Percentiles rank a stretch among this genome's conserved stretches.
Conservation (phyloP, 768 basidiomycete species). For the Suillus placidus region DNA sequence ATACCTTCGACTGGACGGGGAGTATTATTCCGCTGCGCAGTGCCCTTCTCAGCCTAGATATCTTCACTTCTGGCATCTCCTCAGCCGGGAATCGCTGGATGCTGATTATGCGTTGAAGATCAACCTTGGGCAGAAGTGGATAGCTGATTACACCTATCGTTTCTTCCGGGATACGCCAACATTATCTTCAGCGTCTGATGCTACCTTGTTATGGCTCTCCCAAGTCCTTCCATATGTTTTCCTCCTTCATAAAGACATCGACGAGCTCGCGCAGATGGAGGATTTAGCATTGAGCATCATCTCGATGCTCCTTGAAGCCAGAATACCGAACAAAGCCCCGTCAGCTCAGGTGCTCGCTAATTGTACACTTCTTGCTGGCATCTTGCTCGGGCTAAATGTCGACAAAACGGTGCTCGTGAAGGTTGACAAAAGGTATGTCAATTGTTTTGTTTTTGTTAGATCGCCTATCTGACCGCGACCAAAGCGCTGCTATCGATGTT, state of each 20-base stretch:
- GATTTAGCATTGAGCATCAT: slow-evolving; percentile 6
- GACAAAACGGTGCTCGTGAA: slow-evolving; percentile 12
- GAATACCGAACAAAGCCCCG: background rate
- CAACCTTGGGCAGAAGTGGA: slow-evolving; percentile 6
- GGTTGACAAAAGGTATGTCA: slow-evolving; percentile 15
- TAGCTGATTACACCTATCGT: slow-evolving; percentile 8
- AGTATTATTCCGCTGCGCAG: slow-evolving; percentile 7
- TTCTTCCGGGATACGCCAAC: slow-evolving; percentile 9
- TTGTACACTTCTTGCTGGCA: slow-evolving; percentile 13
- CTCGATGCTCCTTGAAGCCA: slow-evolving; percentile 3
- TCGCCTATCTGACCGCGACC: background rate
- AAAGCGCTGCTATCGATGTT: slow-evolving; percentile 5
- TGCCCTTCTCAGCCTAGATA: slow-evolving; percentile 10
- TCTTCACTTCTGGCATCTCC: slow-evolving; percentile 9
- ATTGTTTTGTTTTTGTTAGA: background rate
- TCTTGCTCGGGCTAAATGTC: slow-evolving; percentile 11
- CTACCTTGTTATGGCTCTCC: slow-evolving; percentile 10
- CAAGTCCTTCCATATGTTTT: slow-evolving; percentile 13
- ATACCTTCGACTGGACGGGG: slow-evolving; percentile 9
- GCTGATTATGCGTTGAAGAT: slow-evolving; percentile 9
- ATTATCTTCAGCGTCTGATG: slow-evolving; percentile 7
- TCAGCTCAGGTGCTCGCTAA: slow-evolving; percentile 14
- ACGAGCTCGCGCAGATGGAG: slow-evolving; percentile 7
- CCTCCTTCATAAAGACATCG: slow-evolving; percentile 7
- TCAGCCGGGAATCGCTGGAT: slow-evolving; percentile 4